Percentiles rank a stretch among this genome's conserved stretches.
phyloP scores from a whole-genome alignment of 2,329 filamentous ascomycete species.

The Scedosporium apiospermum region DNA sequence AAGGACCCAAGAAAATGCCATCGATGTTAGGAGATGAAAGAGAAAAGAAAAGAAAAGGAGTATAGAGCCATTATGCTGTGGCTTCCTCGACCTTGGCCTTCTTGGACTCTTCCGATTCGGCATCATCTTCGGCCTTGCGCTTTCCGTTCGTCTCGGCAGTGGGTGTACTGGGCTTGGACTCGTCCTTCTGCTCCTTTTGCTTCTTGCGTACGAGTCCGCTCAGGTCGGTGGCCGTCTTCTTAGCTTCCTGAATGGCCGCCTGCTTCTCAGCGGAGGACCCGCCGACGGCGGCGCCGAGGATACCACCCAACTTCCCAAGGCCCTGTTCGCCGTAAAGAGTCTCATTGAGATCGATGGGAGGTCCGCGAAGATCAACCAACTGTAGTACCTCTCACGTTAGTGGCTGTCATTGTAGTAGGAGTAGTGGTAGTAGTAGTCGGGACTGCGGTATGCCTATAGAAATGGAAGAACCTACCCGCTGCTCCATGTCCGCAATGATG shows the following conservation, averaged over 20 bases:
- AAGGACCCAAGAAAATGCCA: background rate
- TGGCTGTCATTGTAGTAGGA: background rate
- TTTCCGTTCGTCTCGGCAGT: conserved; percentile 30
- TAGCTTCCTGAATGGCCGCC: conserved; percentile 61
- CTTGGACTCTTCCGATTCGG: conserved; percentile 21
- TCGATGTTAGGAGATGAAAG: background rate
- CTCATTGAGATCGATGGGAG: conserved; percentile 48
- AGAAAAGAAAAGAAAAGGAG: background rate
- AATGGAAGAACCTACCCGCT: conserved; percentile 45
- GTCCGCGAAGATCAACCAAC: conserved; percentile 59
- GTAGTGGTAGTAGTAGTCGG: background rate
- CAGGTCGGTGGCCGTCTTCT: conserved; percentile 64
- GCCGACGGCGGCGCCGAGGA: conserved; percentile 55
- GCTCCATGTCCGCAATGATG: conserved; percentile 69
- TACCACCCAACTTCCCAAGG: conserved; percentile 32
- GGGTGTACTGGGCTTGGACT: conserved; percentile 17
- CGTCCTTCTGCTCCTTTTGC: conserved; percentile 34
- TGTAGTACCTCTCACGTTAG: conserved; percentile 18
- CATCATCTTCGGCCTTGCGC: conserved; percentile 41
- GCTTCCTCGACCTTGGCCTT: conserved; percentile 24
- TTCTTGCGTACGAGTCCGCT: conserved; percentile 65
- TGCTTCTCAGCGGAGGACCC: conserved; percentile 51
- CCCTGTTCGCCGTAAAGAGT: conserved; percentile 39
- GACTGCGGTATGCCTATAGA: background rate
- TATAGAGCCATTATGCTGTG: background rate